Base-by-base conservation (phyloP, 352 stramenopile genomes). In the Globisporangium nodosum region DNA sequence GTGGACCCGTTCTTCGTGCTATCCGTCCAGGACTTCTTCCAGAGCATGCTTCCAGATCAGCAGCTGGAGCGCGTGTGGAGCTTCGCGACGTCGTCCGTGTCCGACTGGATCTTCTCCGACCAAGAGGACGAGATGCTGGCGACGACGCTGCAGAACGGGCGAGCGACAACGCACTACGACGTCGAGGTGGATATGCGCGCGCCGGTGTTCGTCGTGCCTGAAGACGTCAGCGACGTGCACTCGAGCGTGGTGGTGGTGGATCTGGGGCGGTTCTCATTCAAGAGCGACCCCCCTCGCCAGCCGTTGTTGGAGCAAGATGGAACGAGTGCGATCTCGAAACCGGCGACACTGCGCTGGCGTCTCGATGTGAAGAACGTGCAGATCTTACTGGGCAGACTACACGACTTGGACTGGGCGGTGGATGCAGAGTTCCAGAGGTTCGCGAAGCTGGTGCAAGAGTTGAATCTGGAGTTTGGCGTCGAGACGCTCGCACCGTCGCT, bases 81-180 rank as follows among this genome's bases (percentile, higher is more conserved):
- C 47, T 92, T 90, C 49, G 82, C 82, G 35, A 94, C 85, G 30
- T 90, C 78, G 45, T 92, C 85, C 27, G 80, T 94, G 9, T 75
- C 81, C 6, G 77, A 90, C 20, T 94, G 81, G 75, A 86, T 94
- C 45, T 92, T 91, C 62, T 71, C 82, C 1, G 76, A 87, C 40
- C 42, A 81, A 20, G 68, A 87, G 49, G 68, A 69, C 15, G 71
- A 87, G 24, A 42, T 75, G 31, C 63, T 60, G 7, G 53, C 52
- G 12, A 66, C 58, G 2, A 46, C 81, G 13, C 54, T 81, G 5
- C 66, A 78, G 40, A 61, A 52, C 9, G 54, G 24, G 3, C 52
- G 27, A 2, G 16, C 50, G 3, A 56, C 60, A 6, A 70, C 65
- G 39, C 45, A 60, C 9, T 94, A 87, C 51, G 85, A 94, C 54